Evolutionary conservation across 306 rosid species (phyloP), one percentile per base, ranked within the genome.

Genomic region (Pyrus bretschneideri): DNA sequence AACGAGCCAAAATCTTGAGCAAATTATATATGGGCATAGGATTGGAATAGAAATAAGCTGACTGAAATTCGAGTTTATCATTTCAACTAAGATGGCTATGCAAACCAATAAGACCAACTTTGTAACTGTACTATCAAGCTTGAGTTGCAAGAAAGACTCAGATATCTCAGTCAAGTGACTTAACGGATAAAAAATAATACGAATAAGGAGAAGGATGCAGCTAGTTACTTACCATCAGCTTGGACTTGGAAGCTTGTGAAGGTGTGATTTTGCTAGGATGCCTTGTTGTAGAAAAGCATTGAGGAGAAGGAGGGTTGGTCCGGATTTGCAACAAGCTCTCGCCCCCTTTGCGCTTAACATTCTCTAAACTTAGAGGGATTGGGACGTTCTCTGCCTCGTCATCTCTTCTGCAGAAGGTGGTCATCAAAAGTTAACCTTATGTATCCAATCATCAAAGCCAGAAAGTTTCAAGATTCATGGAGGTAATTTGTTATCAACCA

Each of bases 261-360:
- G 88, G 78, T 49, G 82, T 81, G 38, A 76, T 38, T 82, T 85
- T 91, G 30, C 66, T 76, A 25, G 82, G 81, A 45, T 79, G 83
- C 59, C 72, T 84, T 52, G 78, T 25, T 11, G 81, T 85, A 58
- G 97, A 95, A 87, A 95, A 95, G 89, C 99, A 92, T 83, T 95
- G 97, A 66, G 99, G 99, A 74, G 99, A 90, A 40, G 99, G 99
- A 79, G 99, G 99, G 77, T 91, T 91, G 62, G 97, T 91, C 52
- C 97, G 83, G 77, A 95, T 86, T 70, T 88, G 91, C 69, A 83
- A 75, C 67, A 82, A 61, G 15, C 27, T 74, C 64, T 86, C 90
- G 8, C 86, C 90, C 46, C 82, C 85, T 81, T 78, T 88, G 73
- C 49, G 78, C 79, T 79, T 84, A 49, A 81, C 76, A 58, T 78